A percentile compares a stretch with the other conserved stretches of the same genome.
Conservation (phyloP, 176 grass and related monocot genomes). For the Rhynchospora breviuscula region DNA sequence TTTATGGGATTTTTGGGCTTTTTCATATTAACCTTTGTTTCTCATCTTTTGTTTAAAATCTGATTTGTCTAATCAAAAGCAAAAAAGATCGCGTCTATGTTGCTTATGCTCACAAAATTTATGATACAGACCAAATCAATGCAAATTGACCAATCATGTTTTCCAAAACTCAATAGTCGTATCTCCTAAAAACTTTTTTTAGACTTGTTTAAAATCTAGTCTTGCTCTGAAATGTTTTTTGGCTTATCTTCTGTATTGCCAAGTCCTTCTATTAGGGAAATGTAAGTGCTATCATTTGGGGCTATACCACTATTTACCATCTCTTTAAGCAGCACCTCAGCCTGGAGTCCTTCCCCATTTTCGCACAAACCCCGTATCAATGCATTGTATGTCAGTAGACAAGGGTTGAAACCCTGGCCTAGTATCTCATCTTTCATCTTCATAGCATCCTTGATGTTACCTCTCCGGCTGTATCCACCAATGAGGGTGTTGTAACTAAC, state of each 20-base stretch:
- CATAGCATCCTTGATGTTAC: constrained; percentile 60
- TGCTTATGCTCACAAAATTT: neutral
- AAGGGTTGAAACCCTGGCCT: constrained; percentile 58
- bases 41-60: no score
- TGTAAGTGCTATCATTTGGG: constrained; percentile 55
- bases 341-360: constrained; percentile 43
- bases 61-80: no score
- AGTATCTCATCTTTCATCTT: constrained; percentile 58
- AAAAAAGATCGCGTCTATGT: no score
- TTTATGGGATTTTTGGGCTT: no score
- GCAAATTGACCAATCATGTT: neutral
- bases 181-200: neutral
- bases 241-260: neutral
- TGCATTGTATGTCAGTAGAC: constrained; percentile 59
- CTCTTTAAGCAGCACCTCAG: constrained; percentile 61
- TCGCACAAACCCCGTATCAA: constrained; percentile 57
- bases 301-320: constrained; percentile 57
- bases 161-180: neutral
- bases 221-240: neutral
- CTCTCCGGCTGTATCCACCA: constrained; percentile 58
- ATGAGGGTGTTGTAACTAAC: constrained; percentile 66
- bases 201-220: neutral
- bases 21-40: no score
- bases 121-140: neutral
- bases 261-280: constrained; percentile 49